A percentile compares a stretch with the other conserved stretches of the same genome.
These are phyloP conservation scores for Hordeum pubiflorum DNA, from an alignment of 202 grass and related monocot species.

Conservation along the genomic window DNA sequence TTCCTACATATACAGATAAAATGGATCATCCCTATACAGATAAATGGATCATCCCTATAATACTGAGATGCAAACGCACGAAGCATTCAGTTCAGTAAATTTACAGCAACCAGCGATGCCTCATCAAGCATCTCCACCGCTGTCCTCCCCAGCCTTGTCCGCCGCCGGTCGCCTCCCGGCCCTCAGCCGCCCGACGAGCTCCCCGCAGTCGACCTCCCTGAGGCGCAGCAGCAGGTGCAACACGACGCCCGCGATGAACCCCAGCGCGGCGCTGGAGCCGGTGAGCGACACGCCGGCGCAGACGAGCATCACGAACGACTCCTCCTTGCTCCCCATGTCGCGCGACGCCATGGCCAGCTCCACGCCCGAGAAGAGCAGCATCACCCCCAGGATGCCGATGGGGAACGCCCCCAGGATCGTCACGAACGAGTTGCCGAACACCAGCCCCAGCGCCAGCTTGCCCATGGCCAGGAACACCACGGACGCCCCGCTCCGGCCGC, in stretches of 20 bases:
- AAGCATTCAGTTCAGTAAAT: neutral
- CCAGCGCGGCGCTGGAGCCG: constrained; percentile 63
- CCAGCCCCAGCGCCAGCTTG: constrained; percentile 57
- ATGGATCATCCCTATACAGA: too few relatives aligned
- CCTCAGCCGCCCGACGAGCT: constrained; percentile 1
- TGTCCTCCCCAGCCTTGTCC: neutral
- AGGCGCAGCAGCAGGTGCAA: constrained; percentile 40
- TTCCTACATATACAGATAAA: too few relatives aligned
- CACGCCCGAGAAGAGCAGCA: constrained; percentile 81
- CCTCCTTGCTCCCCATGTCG: constrained; percentile 76
- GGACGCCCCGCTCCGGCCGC: constrained; percentile 74
- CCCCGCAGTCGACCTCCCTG: constrained; percentile 40
- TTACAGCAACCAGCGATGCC: neutral
- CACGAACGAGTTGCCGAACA: constrained; percentile 77
- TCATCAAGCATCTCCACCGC: neutral
- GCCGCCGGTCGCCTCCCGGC: neutral
- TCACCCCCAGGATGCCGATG: constrained; percentile 62
- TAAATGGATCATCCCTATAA: too few relatives aligned
- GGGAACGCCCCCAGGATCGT: constrained; percentile 63
- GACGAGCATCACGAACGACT: constrained; percentile 73
- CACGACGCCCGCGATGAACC: constrained; percentile 56
- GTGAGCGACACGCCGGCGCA: constrained; percentile 67
- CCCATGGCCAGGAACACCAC: constrained; percentile 67
- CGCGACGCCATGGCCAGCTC: constrained; percentile 91
- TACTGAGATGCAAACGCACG: too few relatives aligned